These are phyloP conservation scores for Malus sieversii DNA, from an alignment of 306 rosid genomes.

Conservation along the genomic window DNA sequence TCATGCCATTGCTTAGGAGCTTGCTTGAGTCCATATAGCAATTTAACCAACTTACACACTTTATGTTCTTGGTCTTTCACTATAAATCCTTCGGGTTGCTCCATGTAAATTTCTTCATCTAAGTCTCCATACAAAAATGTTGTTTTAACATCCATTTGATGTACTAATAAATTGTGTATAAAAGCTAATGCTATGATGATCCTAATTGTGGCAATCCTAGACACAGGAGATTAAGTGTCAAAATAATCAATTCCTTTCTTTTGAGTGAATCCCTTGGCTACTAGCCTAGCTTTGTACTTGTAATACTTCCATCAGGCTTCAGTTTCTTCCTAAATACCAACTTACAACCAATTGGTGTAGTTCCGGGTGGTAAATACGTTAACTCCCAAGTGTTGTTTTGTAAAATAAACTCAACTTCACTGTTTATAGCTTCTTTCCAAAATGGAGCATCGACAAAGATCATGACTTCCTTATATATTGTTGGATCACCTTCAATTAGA, in stretches of 20 bases:
- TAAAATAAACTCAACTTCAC: conserved; percentile 1
- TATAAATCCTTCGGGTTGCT: neutral
- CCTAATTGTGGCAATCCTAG: neutral
- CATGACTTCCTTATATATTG: too few species aligned
- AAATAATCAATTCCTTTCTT: neutral
- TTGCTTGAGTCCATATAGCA: neutral
- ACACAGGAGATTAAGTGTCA: neutral
- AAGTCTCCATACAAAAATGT: neutral
- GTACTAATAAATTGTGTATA: neutral
- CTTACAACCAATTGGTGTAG: neutral
- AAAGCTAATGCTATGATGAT: neutral
- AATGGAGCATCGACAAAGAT: neutral
- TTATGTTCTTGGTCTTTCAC: neutral
- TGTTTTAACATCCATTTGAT: neutral
- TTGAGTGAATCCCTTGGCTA: neutral
- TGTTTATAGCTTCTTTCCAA: conserved; percentile 1
- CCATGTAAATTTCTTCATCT: neutral
- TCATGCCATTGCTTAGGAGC: neutral
- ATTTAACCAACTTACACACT: neutral
- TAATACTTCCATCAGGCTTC: neutral
- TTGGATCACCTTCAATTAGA: too few species aligned
- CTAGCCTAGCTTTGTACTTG: neutral
- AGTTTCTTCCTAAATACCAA: neutral
- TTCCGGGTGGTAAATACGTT: neutral
- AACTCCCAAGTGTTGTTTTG: neutral